Percentiles rank a stretch among this genome's conserved stretches.
phyloP scores from a whole-genome alignment of 2,329 filamentous ascomycete genomes.

The Domatiomyces catenatus region DNA sequence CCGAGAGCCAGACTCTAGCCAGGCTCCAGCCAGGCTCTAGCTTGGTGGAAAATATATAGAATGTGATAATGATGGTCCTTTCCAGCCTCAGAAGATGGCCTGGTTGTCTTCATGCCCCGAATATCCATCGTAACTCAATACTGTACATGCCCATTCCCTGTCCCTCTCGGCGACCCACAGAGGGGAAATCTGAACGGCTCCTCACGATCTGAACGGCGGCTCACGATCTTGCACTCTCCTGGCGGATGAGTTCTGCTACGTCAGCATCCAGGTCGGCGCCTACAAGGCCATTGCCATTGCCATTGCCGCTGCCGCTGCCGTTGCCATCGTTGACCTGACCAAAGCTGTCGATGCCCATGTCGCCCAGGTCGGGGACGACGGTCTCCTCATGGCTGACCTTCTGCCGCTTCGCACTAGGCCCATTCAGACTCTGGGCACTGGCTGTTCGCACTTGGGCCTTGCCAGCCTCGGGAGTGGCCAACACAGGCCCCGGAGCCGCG shows the following conservation, averaged over 20 bases:
- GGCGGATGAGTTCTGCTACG: conserved; percentile 42
- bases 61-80: no score
- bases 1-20: no score
- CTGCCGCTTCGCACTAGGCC: conserved; percentile 30
- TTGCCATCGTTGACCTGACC: conserved; percentile 1
- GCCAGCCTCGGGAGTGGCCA: not conserved
- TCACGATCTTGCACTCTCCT: conserved; percentile 21
- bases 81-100: not conserved
- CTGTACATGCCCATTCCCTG: not conserved
- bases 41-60: no score
- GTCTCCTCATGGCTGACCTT: conserved; percentile 34
- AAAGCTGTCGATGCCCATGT: conserved; percentile 15
- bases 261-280: conserved; percentile 46
- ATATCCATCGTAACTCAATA: not conserved
- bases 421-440: conserved; percentile 9
- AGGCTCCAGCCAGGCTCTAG: no score
- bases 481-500: not conserved
- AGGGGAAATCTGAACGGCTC: no score
- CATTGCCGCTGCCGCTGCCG: not conserved
- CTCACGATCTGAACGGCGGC: conserved; percentile 1
- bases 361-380: conserved; percentile 24
- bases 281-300: conserved; percentile 17
- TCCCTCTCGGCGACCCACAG: not conserved
- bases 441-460: not conserved
- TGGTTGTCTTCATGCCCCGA: not conserved